Evolutionary conservation across 2,329 filamentous ascomycete species (phyloP), one percentile per base, ranked within the genome.

Genomic region (Exophiala sp.): DNA sequence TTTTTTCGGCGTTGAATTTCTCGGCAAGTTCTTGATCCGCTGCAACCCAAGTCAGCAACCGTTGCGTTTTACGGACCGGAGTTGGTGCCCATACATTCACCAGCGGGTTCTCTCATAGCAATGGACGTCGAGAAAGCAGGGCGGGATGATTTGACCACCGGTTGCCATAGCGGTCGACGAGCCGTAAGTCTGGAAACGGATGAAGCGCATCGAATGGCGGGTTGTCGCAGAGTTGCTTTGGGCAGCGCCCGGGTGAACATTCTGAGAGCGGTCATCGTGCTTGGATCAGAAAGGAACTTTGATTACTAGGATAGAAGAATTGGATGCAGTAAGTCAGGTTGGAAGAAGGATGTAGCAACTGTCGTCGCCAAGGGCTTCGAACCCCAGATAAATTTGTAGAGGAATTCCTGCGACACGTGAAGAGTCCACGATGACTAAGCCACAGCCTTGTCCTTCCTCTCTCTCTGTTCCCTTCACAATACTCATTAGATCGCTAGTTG

Each of bases 1-100:
- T 73, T 59, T 94, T 76, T 74, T 95, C 90, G 65, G 81, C 83
- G 59, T 87, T 81, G 43, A 98, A 80, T 79, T 97, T 97, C 52
- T 82, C 81, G 34, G 83, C 79, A 46, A 98, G 82, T 72, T 96
- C 88, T 59, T 84, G 76, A 64, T 94, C 87, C 56, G 79, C 80
- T 75, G 60, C 30, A 32, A 10, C 29, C 38, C 43, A 47, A 37
- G 43, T 63, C 29, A 63, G 57, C 14, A 29, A 27, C 8, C 7
- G n/a, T 16, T 35, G 16, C 6, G 7, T 29, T 21, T 16, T 37
- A 3, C 30, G 14, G 19, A 18, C 34, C 14, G 23, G 34, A 37
- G 6, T 42, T n/a, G 29, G 8, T 21, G 49, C 45, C 34, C 67
- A 62, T 66, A 76, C 73, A 69, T 62, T 73, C 68, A 43, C 72